Conservation (phyloP, 345 rosid genomes). For the Populus deltoides region DNA sequence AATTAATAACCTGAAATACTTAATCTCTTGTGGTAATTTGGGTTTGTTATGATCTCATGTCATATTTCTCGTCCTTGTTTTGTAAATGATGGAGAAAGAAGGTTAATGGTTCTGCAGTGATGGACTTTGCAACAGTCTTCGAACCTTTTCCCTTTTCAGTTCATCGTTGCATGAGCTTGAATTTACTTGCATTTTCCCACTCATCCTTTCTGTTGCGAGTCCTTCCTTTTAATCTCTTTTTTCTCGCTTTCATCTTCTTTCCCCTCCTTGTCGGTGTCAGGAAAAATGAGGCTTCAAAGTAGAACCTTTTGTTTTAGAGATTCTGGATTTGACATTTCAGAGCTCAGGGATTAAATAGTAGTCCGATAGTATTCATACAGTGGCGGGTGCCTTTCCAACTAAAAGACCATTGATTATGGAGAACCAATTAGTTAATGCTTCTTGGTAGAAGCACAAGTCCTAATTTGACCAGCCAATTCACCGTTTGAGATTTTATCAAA, state of each 20-base stretch:
- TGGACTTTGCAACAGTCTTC: slow-evolving; percentile 26
- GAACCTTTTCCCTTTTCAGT: slow-evolving; percentile 18
- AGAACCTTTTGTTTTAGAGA: slow-evolving; percentile 40
- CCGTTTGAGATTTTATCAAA: not conserved
- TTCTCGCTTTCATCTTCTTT: slow-evolving; percentile 12
- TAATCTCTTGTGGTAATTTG: not conserved
- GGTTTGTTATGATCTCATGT: slow-evolving; percentile 9
- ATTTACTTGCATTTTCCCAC: slow-evolving; percentile 9
- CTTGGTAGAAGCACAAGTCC: not conserved
- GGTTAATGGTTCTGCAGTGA: slow-evolving; percentile 16
- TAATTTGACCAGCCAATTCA: not conserved
- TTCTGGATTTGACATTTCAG: slow-evolving; percentile 71
- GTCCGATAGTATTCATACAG: slow-evolving; percentile 18
- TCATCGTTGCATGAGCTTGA: slow-evolving; percentile 1
- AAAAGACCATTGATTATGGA: not conserved
- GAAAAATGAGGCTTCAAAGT: slow-evolving; percentile 40
- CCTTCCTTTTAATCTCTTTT: slow-evolving; percentile 24
- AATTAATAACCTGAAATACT: slow-evolving; percentile 13
- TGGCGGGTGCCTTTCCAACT: not conserved
- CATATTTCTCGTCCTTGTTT: not conserved
- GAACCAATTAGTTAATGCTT: not conserved
- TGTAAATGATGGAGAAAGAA: not conserved
- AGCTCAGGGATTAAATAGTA: slow-evolving; percentile 43
- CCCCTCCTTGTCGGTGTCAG: slow-evolving; percentile 33
- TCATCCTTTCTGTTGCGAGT: slow-evolving; percentile 14